Conservation (phyloP, 2,329 filamentous ascomycete genomes). For the Bipolaris sorokiniana region DNA sequence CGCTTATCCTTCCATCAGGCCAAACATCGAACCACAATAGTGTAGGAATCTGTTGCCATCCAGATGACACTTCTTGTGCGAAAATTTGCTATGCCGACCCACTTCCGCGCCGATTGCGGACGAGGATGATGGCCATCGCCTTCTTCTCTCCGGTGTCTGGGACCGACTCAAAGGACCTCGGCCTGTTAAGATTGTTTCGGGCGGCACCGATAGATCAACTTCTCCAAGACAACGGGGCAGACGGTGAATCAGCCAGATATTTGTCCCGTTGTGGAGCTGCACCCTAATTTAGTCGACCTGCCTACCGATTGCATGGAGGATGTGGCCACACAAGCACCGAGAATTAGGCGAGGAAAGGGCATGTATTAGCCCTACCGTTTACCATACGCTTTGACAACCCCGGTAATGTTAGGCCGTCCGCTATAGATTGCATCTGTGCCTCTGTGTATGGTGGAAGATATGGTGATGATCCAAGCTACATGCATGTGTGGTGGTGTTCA, state of each 20-base stretch:
- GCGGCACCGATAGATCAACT: constrained; percentile 12
- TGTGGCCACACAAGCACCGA: constrained; percentile 10
- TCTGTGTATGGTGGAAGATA: background rate
- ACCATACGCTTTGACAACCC: background rate
- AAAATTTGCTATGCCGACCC: constrained; percentile 25
- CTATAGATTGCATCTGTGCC: background rate
- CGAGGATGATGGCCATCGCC: background rate
- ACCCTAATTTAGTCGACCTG: constrained; percentile 4
- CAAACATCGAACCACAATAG: no score
- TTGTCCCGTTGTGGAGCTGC: constrained; percentile 19
- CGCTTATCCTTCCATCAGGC: no score
- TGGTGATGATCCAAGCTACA: no score
- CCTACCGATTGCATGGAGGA: constrained; percentile 11
- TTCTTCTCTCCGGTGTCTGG: constrained; percentile 7
- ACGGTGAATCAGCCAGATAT: constrained; percentile 2
- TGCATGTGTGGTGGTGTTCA: no score
- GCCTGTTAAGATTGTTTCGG: constrained; percentile 6
- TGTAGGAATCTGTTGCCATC: background rate
- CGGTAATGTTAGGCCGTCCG: background rate
- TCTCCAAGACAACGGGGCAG: constrained; percentile 7
- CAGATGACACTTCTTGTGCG: constrained; percentile 3
- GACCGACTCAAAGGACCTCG: constrained; percentile 13
- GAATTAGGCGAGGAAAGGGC: constrained; percentile 5
- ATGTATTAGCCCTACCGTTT: background rate
- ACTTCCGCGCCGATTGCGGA: constrained; percentile 9